phyloP scores from a whole-genome alignment of 345 rosid genomes.

The Populus tremula region DNA sequence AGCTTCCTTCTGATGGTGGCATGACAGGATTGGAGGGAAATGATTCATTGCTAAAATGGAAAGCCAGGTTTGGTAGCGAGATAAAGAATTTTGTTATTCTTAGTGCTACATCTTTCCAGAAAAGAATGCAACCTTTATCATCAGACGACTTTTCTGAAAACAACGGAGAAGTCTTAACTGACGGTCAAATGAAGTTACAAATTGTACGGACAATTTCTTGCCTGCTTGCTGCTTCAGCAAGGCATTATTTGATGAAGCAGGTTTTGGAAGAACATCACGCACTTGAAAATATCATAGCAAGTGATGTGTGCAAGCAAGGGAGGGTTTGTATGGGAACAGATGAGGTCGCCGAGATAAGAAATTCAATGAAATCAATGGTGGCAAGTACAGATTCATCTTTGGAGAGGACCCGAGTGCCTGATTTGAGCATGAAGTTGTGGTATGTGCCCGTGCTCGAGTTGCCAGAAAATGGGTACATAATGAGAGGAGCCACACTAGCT shows the following conservation, averaged over 20 bases:
- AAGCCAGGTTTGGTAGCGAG: conserved; percentile 37
- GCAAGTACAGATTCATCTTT: not conserved
- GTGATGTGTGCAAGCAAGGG: conserved; percentile 39
- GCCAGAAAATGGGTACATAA: conserved; percentile 34
- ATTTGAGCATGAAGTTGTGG: conserved; percentile 38
- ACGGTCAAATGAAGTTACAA: conserved; percentile 32
- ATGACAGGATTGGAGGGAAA: conserved; percentile 10
- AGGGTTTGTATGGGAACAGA: conserved; percentile 24
- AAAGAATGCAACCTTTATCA: not conserved
- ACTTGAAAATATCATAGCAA: conserved; percentile 23
- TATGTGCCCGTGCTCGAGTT: conserved; percentile 36
- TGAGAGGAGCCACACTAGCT: conserved; percentile 46
- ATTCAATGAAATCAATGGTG: not conserved
- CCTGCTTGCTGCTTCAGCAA: conserved; percentile 36
- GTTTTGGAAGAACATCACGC: conserved; percentile 21
- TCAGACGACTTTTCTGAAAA: not conserved
- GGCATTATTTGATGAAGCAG: conserved; percentile 35
- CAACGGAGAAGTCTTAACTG: conserved; percentile 7
- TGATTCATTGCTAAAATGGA: conserved; percentile 42
- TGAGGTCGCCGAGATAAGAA: conserved; percentile 34
- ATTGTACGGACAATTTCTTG: conserved; percentile 40
- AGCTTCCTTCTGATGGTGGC: conserved; percentile 26
- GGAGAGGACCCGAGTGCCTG: conserved; percentile 39
- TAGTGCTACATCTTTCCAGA: conserved; percentile 31
- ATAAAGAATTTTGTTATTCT: conserved; percentile 40